phyloP scores from a whole-genome alignment of 345 rosid species.

The Acer saccharum region DNA sequence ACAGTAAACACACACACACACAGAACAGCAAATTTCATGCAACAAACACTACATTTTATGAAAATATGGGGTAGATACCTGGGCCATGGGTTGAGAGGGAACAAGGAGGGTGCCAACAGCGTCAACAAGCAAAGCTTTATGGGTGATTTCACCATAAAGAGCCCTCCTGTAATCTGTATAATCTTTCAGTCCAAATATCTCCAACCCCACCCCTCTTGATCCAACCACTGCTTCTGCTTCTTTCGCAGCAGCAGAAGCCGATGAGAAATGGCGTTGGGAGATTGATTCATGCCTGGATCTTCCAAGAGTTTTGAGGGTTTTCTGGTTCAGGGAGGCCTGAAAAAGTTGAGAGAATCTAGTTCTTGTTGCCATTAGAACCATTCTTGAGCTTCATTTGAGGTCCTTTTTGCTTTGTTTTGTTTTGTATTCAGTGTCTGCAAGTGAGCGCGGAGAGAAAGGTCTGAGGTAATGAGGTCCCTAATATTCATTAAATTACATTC shows the following conservation, averaged over 20 bases:
- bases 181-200: conserved; percentile 60
- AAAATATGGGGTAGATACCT: conserved; percentile 40
- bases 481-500: neutral
- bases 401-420: neutral
- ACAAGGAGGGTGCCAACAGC: conserved; percentile 90
- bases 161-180: conserved; percentile 84
- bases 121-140: conserved; percentile 87
- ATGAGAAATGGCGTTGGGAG: conserved; percentile 26
- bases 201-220: conserved; percentile 37
- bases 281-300: conserved; percentile 19
- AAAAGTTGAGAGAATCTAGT: neutral
- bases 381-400: conserved; percentile 1
- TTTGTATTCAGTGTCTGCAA: neutral
- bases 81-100: conserved; percentile 99
- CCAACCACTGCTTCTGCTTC: conserved; percentile 30
- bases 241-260: conserved; percentile 33
- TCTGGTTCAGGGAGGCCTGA: neutral
- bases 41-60: neutral
- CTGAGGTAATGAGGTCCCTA: neutral
- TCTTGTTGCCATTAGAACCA: conserved; percentile 13
- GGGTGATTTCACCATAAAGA: conserved; percentile 78
- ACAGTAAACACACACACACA: too few relatives aligned
- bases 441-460: neutral
- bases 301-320: neutral
- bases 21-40: neutral